Percentiles rank a stretch among this genome's conserved stretches.
Evolutionary conservation across 148 eudicot genomes (phyloP).

Genomic region (Rhododendron mucronatum): DNA sequence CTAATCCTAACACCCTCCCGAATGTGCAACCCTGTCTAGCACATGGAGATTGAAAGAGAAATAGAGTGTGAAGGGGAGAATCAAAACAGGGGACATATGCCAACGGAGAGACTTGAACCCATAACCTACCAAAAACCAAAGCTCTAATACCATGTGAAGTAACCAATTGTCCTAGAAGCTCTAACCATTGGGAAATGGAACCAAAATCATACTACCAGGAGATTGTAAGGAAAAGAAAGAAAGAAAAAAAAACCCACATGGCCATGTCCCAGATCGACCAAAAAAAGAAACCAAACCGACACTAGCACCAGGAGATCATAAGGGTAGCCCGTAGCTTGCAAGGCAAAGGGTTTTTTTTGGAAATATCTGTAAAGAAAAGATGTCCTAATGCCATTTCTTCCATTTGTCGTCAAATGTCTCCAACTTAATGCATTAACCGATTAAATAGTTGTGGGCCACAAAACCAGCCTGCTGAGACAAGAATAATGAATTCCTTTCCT

Average conservation of each 20-base stretch:
- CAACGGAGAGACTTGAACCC: background rate
- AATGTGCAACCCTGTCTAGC: background rate
- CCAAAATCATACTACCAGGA: background rate
- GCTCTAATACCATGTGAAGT: background rate
- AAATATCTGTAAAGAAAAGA: background rate
- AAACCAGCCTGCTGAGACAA: background rate
- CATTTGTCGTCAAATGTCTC: background rate
- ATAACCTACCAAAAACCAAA: background rate
- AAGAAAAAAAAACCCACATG: background rate
- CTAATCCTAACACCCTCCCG: background rate
- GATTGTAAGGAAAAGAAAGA: too few relatives aligned
- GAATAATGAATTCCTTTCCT: background rate
- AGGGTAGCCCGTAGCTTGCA: background rate
- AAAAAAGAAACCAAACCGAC: background rate
- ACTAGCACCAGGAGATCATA: background rate
- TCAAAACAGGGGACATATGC: background rate
- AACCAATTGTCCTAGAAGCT: background rate
- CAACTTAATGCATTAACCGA: background rate
- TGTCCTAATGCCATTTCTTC: background rate
- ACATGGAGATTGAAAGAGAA: background rate
- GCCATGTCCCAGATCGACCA: background rate
- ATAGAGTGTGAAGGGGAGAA: background rate
- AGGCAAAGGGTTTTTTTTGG: background rate
- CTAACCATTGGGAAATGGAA: background rate
- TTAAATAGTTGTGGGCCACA: background rate